Base-by-base conservation (phyloP, 2,329 filamentous ascomycete species). In the Pseudogymnoascus sp. region DNA sequence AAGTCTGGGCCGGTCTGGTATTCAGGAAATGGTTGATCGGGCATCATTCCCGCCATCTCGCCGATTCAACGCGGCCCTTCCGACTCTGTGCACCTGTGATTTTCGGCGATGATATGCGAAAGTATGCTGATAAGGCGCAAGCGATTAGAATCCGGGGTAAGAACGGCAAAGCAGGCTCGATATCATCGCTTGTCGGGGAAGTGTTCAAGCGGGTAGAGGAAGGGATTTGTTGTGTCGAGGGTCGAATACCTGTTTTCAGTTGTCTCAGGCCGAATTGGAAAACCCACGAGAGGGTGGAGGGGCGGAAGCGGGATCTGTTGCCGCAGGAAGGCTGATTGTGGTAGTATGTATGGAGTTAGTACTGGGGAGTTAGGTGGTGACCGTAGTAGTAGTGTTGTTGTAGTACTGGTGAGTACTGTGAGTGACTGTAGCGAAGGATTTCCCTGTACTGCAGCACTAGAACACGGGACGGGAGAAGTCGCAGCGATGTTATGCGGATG, bases 21-120 rank as follows among this genome's bases (percentile, higher is more conserved):
- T 55, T 55, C 48, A 33, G n/a, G 29, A 55, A 33, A 55, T 55
- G n/a, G 48, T 55, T 55, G 48, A 33, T 55, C 48, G 48, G 48
- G 48, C 48, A 55, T 55, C 48, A 33, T 55, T 55, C 48, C 29
- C 48, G 48, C 48, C 29, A 55, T 55, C n/a, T 55, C 48, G 21
- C 29, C 48, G 29, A 55, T 8, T 55, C 48, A 31, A 55, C 1
- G 13, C 27, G 48, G 48, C 48, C 48, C 48, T 27, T 33, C 9
- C 9, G 27, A 18, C 2, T 55, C 29, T 55, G 29, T 55, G 5
- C 15, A 27, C 48, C 7, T 55, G 27, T 13, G 29, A 33, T 18
- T 33, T 18, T 33, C 29, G 48, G 48, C 45, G 25, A 9, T n/a
- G 27, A 55, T 55, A 33, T 4, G n/a, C 29, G 48, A 8, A 33